Evolutionary conservation across 73 alveolate species (phyloP).

Genomic region (Paramecium sexaurelia): DNA sequence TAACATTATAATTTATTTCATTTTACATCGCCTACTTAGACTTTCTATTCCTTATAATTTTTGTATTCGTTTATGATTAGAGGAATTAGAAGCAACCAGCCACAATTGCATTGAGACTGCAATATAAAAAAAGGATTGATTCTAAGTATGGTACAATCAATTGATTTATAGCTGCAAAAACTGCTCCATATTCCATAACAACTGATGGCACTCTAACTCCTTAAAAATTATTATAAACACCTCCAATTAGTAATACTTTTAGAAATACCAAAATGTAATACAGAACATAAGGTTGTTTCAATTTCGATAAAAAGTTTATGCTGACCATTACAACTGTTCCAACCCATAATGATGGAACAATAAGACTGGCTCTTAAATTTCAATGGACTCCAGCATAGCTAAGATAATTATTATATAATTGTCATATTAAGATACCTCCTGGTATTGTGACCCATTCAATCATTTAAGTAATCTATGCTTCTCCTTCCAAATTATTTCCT

Average conservation of each 20-base stretch:
- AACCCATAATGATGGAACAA: conserved; percentile 47
- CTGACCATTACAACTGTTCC: conserved; percentile 43
- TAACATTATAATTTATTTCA: not conserved
- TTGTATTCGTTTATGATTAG: conserved; percentile 14
- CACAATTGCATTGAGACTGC: not conserved
- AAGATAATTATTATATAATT: not conserved
- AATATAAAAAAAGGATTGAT: not conserved
- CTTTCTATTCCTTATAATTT: not conserved
- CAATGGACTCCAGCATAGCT: conserved; percentile 53
- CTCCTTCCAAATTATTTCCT: not conserved
- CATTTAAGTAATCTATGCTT: conserved; percentile 20
- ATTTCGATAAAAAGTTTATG: not conserved
- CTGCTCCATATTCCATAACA: conserved; percentile 59
- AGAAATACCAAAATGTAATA: conserved; percentile 29
- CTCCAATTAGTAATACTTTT: conserved; percentile 25
- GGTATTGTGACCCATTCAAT: conserved; percentile 50
- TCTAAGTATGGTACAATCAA: conserved; percentile 2
- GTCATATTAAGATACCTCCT: conserved; percentile 37
- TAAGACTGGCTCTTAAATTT: conserved; percentile 11
- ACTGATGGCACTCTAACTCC: conserved; percentile 48
- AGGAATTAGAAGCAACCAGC: conserved; percentile 22
- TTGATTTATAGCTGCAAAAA: conserved; percentile 49
- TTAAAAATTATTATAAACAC: conserved; percentile 25
- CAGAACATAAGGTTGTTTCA: not conserved
- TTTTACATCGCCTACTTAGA: not conserved